A percentile compares a stretch with the other conserved stretches of the same genome.
phyloP scores from a whole-genome alignment of 2,329 filamentous ascomycete species.

The Tricladium varicosporioides region DNA sequence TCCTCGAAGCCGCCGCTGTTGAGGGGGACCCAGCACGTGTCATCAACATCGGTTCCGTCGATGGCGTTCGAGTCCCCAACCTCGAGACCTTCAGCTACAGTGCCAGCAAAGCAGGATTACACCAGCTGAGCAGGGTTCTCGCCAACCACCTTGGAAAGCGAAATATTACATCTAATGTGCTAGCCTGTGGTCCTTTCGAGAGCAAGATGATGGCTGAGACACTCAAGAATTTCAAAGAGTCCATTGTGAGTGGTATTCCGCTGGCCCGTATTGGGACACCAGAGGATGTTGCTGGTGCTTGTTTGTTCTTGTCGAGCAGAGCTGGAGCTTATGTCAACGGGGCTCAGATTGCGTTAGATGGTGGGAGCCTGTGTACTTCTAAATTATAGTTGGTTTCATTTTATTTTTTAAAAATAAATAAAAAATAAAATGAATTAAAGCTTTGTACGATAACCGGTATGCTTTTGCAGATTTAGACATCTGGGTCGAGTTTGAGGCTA shows the following conservation, averaged over 20 bases:
- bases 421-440: too few species aligned
- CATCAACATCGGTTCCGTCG: slow-evolving; percentile 64
- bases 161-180: slow-evolving; percentile 62
- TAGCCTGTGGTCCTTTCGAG: slow-evolving; percentile 70
- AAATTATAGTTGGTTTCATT: slow-evolving; percentile 40
- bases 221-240: slow-evolving; percentile 54
- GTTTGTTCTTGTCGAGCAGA: slow-evolving; percentile 65
- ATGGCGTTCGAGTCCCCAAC: slow-evolving; percentile 58
- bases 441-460: too few species aligned
- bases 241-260: slow-evolving; percentile 59
- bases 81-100: slow-evolving; percentile 61
- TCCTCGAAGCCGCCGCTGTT: slow-evolving; percentile 52
- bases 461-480: too few species aligned
- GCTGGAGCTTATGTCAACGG: slow-evolving; percentile 68
- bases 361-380: slow-evolving; percentile 47
- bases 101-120: slow-evolving; percentile 60
- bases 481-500: too few species aligned
- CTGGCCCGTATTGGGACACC: slow-evolving; percentile 65
- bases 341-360: slow-evolving; percentile 61
- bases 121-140: slow-evolving; percentile 63
- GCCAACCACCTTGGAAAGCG: slow-evolving; percentile 59
- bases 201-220: slow-evolving; percentile 74
- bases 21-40: slow-evolving; percentile 50
- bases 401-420: too few species aligned
- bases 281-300: slow-evolving; percentile 69